Evolutionary conservation across 2,329 filamentous ascomycete genomes (phyloP).

Genomic region (Claviceps digitariae): DNA sequence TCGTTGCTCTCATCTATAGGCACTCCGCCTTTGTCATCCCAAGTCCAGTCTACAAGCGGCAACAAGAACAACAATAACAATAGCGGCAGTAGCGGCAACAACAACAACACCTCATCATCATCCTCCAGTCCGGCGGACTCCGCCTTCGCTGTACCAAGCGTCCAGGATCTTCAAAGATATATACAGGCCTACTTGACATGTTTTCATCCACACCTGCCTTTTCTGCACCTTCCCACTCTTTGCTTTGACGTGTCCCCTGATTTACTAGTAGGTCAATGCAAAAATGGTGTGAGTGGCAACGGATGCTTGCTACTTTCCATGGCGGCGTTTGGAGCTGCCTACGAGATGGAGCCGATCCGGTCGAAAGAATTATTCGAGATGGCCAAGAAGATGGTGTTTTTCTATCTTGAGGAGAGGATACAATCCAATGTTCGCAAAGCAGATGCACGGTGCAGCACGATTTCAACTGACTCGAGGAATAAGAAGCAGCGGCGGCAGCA

Average conservation of each 20-base stretch:
- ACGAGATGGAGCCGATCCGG: conserved; percentile 67
- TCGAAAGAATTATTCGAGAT: conserved; percentile 83
- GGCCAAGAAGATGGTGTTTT: conserved; percentile 88
- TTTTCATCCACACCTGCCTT: conserved; percentile 91
- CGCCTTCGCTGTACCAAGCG: conserved; percentile 56
- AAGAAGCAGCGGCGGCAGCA: conserved; percentile 36
- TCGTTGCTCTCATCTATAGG: conserved; percentile 31
- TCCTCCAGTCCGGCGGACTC: conserved; percentile 28
- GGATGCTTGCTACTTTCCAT: conserved; percentile 76
- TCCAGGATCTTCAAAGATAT: conserved; percentile 77
- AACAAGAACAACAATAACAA: no score
- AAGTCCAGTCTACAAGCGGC: no score
- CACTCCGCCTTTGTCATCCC: no score
- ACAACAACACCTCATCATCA: conserved; percentile 13
- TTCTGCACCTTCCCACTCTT: conserved; percentile 80
- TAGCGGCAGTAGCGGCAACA: no score
- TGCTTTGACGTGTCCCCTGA: conserved; percentile 72
- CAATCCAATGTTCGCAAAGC: conserved; percentile 66
- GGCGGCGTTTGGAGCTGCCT: conserved; percentile 68
- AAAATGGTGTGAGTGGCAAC: conserved; percentile 54
- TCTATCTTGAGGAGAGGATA: conserved; percentile 82
- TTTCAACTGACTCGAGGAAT: conserved; percentile 28
- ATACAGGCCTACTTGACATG: conserved; percentile 81
- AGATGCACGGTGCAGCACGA: conserved; percentile 40
- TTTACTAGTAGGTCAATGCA: conserved; percentile 40